A percentile compares a stretch with the other conserved stretches of the same genome.
phyloP scores from a whole-genome alignment of 768 basidiomycete species.

The Kwoniella shandongensis region DNA sequence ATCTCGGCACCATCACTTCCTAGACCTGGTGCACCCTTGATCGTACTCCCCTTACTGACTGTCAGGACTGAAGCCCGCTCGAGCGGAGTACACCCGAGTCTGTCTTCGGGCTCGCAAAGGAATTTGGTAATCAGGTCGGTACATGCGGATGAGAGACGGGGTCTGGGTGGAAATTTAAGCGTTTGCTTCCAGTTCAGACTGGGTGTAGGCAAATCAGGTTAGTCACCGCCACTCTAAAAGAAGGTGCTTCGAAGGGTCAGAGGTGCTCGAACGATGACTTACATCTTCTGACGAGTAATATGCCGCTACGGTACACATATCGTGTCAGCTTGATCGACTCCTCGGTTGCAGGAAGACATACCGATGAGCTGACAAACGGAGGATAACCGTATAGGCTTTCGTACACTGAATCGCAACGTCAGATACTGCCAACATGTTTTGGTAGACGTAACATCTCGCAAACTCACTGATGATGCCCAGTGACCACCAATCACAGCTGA shows the following conservation, averaged over 20 bases:
- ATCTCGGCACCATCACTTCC: slow-evolving; percentile 74
- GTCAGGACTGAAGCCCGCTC: slow-evolving; percentile 55
- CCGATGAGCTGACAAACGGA: slow-evolving; percentile 92
- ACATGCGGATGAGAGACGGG: slow-evolving; percentile 81
- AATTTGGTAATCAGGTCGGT: slow-evolving; percentile 82
- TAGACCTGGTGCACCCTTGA: slow-evolving; percentile 19
- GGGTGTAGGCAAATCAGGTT: slow-evolving; percentile 1
- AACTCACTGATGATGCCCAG: slow-evolving; percentile 76
- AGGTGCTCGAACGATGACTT: slow-evolving; percentile 2
- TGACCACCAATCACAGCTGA: slow-evolving; percentile 98
- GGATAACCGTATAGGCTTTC: slow-evolving; percentile 94
- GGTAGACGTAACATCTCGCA: no score
- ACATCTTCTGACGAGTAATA: slow-evolving; percentile 91
- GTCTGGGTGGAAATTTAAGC: slow-evolving; percentile 79
- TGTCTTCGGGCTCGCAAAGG: slow-evolving; percentile 92
- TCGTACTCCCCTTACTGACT: slow-evolving; percentile 3
- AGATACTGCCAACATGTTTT: background rate
- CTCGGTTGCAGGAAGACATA: no score
- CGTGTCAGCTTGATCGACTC: no score
- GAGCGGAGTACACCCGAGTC: slow-evolving; percentile 57
- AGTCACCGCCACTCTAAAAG: no score
- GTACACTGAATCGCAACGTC: slow-evolving; percentile 60
- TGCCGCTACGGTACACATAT: slow-evolving; percentile 72
- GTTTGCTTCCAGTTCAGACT: slow-evolving; percentile 85
- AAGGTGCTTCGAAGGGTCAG: no score